Evolutionary conservation across 805 yeast genomes (phyloP).

Genomic region (Diddensiella santjacobensis): DNA sequence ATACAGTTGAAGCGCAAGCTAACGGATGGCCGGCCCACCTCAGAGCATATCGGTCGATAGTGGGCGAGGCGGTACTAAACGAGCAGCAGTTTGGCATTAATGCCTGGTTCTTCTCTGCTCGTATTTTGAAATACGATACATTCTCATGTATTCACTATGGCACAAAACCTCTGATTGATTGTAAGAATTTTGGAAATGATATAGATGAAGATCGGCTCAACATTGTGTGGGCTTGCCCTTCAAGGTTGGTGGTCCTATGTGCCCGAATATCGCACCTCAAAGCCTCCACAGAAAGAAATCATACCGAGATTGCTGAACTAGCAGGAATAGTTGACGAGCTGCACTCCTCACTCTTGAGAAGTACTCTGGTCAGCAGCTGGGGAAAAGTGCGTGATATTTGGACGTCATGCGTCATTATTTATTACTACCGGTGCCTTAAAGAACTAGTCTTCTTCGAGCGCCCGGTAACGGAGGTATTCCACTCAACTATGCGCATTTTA

Average conservation of each 20-base stretch:
- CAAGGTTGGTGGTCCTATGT: slow-evolving; percentile 3
- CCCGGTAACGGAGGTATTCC: not conserved
- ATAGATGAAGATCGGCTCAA: not conserved
- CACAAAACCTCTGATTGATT: not conserved
- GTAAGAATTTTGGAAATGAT: not conserved
- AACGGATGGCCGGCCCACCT: slow-evolving; percentile 7
- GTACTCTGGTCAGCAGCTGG: not conserved
- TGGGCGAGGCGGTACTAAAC: slow-evolving; percentile 1
- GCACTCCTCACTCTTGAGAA: not conserved
- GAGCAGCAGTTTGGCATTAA: slow-evolving; percentile 1
- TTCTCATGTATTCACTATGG: slow-evolving; percentile 3
- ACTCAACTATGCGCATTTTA: not conserved
- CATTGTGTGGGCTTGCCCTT: slow-evolving; percentile 8
- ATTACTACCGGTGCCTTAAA: not conserved
- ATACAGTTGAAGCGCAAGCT: slow-evolving; percentile 1
- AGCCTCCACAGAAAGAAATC: not conserved
- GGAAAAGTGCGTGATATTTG: not conserved
- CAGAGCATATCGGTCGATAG: not conserved
- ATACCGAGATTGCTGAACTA: not conserved
- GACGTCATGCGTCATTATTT: not conserved
- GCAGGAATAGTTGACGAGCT: not conserved
- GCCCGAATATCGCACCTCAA: slow-evolving; percentile 4
- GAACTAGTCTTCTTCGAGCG: not conserved
- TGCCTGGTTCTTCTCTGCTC: slow-evolving; percentile 7
- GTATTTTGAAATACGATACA: slow-evolving; percentile 6